A percentile compares a stretch with the other conserved stretches of the same genome.
Evolutionary conservation across 345 rosid species (phyloP).

Genomic region (Salix arbutifolia): DNA sequence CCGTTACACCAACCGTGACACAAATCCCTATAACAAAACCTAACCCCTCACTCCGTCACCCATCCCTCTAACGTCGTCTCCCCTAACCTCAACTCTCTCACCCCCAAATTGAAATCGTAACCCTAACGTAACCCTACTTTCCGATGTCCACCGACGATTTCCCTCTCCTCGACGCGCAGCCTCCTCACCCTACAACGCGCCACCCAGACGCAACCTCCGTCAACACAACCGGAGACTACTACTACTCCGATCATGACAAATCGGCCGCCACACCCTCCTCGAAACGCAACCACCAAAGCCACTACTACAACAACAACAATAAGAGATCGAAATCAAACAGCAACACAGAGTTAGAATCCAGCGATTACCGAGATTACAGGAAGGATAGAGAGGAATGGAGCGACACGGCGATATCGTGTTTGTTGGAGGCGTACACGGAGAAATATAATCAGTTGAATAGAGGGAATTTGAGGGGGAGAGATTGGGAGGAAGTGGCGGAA

Average conservation of each 20-base stretch:
- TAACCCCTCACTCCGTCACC: slow-evolving; percentile 9
- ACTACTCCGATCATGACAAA: slow-evolving; percentile 9
- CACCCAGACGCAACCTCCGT: slow-evolving; percentile 14
- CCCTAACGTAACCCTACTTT: background rate
- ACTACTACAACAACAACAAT: slow-evolving; percentile 3
- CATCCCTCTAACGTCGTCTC: slow-evolving; percentile 19
- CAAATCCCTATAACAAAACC: background rate
- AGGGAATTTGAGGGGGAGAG: slow-evolving; percentile 85
- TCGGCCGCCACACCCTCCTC: slow-evolving; percentile 29
- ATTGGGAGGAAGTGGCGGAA: slow-evolving; percentile 93
- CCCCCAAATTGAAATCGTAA: background rate
- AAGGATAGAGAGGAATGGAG: slow-evolving; percentile 97
- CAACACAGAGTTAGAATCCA: background rate
- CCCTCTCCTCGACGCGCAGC: slow-evolving; percentile 14
- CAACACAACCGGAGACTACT: slow-evolving; percentile 5
- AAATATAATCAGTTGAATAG: slow-evolving; percentile 71
- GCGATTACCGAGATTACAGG: slow-evolving; percentile 39
- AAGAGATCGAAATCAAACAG: slow-evolving; percentile 17
- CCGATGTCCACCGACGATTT: slow-evolving; percentile 20
- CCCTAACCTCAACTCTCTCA: background rate
- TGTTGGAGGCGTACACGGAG: slow-evolving; percentile 75
- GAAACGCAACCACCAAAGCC: slow-evolving; percentile 15
- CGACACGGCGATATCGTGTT: slow-evolving; percentile 72
- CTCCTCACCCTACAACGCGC: slow-evolving; percentile 3
- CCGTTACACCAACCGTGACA: slow-evolving; percentile 12